Evolutionary conservation across 116 monocot species (phyloP), one percentile per base, ranked within the genome.

Genomic region (Thalassia testudinum): DNA sequence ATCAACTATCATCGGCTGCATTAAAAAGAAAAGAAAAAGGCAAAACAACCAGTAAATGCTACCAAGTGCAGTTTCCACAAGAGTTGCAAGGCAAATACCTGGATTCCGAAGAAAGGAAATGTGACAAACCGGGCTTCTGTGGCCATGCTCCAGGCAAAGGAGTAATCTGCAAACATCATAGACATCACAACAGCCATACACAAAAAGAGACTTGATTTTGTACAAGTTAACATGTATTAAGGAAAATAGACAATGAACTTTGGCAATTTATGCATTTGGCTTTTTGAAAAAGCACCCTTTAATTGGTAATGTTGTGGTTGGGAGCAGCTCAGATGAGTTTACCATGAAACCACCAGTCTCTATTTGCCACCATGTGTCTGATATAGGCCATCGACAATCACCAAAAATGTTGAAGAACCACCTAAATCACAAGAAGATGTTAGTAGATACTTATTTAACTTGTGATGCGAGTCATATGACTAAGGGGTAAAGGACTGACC

Each of bases 351-450:
- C 99, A 59, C 99, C 99, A 24, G 90, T 99, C 73, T 99, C 99
- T 42, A 91, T 99, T 70, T 99, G 99, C 99, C 99, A 99, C 99
- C 99, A 99, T n/a, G 99, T 99, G 57, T 99, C 99, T 21, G 99
- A 99, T 68, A 99, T 99, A 21, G 86, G 99, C 42, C 99, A 90
- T 28, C 78, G 66, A 24, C 83, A 75, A 50, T 90, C 72, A 49
- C 99, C 99, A 61, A 99, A 75, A 62, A 86, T 73, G 76, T 86
- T 80, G 52, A 70, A 90, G 57, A 78, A 86, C 99, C 90, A 86
- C 69, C 90, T 90, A 52, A 37, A 28, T 42, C 3, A 11, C 49
- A 57, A 5, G n/a, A n/a, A n/a, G 49, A n/a, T n/a, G n/a, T n/a
- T n/a, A n/a, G n/a, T n/a, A n/a, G n/a, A n/a, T n/a, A n/a, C n/a